Conservation (phyloP, 495 filamentous ascomycete species). For the Thermothielavioides terrestris region DNA sequence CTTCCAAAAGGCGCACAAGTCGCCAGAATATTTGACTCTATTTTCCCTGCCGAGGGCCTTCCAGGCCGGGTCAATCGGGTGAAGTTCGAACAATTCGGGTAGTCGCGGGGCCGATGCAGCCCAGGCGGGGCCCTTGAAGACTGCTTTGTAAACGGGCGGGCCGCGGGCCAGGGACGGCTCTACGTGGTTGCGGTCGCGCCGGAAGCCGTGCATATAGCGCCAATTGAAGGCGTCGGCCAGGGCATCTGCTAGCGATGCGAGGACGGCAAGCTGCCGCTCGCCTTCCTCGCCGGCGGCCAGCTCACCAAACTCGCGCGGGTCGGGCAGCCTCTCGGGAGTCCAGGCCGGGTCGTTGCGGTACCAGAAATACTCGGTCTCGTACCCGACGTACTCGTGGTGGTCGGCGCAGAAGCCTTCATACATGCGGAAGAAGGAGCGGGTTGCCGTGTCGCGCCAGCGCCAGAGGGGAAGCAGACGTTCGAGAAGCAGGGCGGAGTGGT, state of each 20-base stretch:
- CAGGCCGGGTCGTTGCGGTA: slow-evolving; percentile 2
- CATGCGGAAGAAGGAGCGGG: slow-evolving; percentile 1
- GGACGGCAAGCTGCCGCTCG: slow-evolving; percentile 2
- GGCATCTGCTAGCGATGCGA: background rate
- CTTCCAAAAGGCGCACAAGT: slow-evolving; percentile 4
- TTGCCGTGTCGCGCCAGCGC: slow-evolving; percentile 3
- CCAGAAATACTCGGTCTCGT: slow-evolving; percentile 5
- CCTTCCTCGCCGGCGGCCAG: slow-evolving; percentile 2
- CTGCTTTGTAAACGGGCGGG: background rate
- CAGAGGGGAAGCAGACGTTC: background rate
- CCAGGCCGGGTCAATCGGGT: background rate
- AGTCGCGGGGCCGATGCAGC: slow-evolving; percentile 3
- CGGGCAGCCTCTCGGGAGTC: background rate
- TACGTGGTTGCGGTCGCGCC: slow-evolving; percentile 1
- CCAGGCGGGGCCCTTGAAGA: slow-evolving; percentile 3
- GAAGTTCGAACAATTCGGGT: slow-evolving; percentile 1
- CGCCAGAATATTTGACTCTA: background rate
- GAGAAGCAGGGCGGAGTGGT: background rate
- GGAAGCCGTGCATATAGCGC: slow-evolving; percentile 3
- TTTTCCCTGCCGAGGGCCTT: background rate
- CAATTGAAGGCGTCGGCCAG: slow-evolving; percentile 4
- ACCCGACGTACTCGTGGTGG: slow-evolving; percentile 1
- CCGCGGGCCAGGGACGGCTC: background rate
- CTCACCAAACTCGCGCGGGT: slow-evolving; percentile 2
- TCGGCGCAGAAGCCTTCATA: background rate